Evolutionary conservation across 129 eudicot genomes (phyloP), one percentile per base, ranked within the genome.

Genomic region (Saposhnikovia divaricata): DNA sequence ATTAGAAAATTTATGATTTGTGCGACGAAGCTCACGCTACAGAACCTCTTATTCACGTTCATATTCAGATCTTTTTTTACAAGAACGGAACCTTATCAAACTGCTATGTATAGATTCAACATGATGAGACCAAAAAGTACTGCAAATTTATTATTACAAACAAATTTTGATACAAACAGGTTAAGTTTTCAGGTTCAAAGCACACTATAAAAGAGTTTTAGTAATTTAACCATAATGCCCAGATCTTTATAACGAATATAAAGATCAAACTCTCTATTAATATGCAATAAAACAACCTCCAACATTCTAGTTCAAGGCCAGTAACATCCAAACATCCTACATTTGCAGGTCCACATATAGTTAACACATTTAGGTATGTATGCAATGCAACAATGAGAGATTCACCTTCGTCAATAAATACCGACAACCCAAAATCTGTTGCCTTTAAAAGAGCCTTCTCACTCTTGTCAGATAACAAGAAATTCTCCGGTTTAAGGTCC

Each of bases 401-500:
- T 63, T 75, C 83, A 91, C 98, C 98, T 90, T 91, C 96, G 77
- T 91, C 86, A 79, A 93, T 91, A 80, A 91, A 93, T n/a, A 91
- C 96, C 0, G 98, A 93, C 10, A 93, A 81, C 72, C 98, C 98
- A 61, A 91, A 93, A 86, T 91, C 98, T 10, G 96, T 91, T 1
- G 97, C 96, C 77, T 93, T 93, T 43, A 94, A 59, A 34, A 84
- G 74, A 72, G 98, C 93, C 23, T 79, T 75, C 48, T 90, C 91
- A 79, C 86, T 89, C 84, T 82, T 85, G 78, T 90, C 97, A 34
- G 90, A 87, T 68, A 94, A 83, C 87, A 94, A 87, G 83, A 94
- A 94, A 77, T 94, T 94, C 87, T 94, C 97, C 3, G 98, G 98
- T 86, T 94, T 94, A 80, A 93, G 89, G 79, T 93, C 98, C 42